Conservation (phyloP, 2,329 filamentous ascomycete genomes). For the Cercospora canescens region DNA sequence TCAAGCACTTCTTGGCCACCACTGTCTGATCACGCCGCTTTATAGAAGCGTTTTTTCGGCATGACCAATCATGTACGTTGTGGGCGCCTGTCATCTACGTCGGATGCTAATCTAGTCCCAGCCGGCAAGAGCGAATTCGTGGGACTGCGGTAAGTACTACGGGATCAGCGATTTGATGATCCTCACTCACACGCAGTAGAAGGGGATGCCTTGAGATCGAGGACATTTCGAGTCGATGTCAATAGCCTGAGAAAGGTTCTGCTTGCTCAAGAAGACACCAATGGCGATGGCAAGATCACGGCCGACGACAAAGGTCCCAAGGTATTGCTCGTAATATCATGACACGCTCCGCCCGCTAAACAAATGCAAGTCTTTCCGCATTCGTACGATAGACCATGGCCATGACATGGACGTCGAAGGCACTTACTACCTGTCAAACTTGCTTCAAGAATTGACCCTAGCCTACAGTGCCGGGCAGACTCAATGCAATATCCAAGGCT, state of each 20-base stretch:
- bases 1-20: too few relatives aligned
- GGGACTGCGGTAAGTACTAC: background rate
- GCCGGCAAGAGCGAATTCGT: background rate
- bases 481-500: slow-evolving; percentile 87
- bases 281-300: background rate
- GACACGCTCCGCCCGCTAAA: background rate
- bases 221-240: background rate
- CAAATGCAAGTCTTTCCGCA: background rate
- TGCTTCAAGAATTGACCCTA: slow-evolving; percentile 89
- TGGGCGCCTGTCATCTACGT: background rate
- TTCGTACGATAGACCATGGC: background rate
- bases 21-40: too few relatives aligned
- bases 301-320: background rate
- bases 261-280: background rate
- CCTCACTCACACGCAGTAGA: background rate
- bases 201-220: background rate
- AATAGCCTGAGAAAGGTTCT: background rate
- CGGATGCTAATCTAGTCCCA: background rate
- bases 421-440: slow-evolving; percentile 96
- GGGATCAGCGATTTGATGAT: background rate
- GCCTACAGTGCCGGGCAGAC: slow-evolving; percentile 88
- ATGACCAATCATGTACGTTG: background rate
- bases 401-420: slow-evolving; percentile 70
- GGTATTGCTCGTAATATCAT: background rate
- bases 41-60: too few relatives aligned